Evolutionary conservation across 768 basidiomycete genomes (phyloP).

Genomic region (Dendrothele bispora): DNA sequence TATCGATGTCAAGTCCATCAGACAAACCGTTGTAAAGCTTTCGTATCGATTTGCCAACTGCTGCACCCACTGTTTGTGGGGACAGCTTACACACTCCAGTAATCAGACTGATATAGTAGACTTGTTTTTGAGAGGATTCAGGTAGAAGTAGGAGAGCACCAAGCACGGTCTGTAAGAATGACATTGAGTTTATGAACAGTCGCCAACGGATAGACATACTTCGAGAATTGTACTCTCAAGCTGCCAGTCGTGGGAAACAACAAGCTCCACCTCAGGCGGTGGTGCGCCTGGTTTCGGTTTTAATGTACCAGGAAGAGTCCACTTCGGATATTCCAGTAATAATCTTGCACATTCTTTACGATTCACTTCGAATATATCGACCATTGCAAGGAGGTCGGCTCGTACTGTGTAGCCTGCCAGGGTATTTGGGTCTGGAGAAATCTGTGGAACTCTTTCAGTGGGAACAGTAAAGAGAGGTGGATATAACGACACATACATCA

Average conservation of each 20-base stretch:
- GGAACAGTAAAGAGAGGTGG: too few relatives aligned
- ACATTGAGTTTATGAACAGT: slow-evolving; percentile 2
- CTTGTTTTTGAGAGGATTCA: slow-evolving; percentile 67
- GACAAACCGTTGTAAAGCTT: slow-evolving; percentile 79
- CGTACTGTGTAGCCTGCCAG: slow-evolving; percentile 81
- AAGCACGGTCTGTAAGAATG: slow-evolving; percentile 63
- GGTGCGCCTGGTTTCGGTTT: slow-evolving; percentile 66
- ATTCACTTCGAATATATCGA: slow-evolving; percentile 93
- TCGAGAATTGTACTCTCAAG: slow-evolving; percentile 88
- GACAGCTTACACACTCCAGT: slow-evolving; percentile 95
- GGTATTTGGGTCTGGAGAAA: slow-evolving; percentile 74
- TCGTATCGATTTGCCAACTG: slow-evolving; percentile 93
- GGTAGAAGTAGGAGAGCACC: slow-evolving; percentile 77
- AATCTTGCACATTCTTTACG: slow-evolving; percentile 92
- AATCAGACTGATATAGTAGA: slow-evolving; percentile 87
- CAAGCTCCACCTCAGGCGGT: slow-evolving; percentile 47
- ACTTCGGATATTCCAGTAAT: slow-evolving; percentile 82
- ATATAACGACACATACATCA: too few relatives aligned
- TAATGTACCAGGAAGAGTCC: slow-evolving; percentile 83
- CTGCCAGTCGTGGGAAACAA: slow-evolving; percentile 75
- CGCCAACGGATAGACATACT: slow-evolving; percentile 38
- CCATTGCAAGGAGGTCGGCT: slow-evolving; percentile 68
- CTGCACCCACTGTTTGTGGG: slow-evolving; percentile 89
- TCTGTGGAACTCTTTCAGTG: too few relatives aligned
- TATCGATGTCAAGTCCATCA: slow-evolving; percentile 85